Conservation (phyloP, 306 rosid species). For the Malus fusca region DNA sequence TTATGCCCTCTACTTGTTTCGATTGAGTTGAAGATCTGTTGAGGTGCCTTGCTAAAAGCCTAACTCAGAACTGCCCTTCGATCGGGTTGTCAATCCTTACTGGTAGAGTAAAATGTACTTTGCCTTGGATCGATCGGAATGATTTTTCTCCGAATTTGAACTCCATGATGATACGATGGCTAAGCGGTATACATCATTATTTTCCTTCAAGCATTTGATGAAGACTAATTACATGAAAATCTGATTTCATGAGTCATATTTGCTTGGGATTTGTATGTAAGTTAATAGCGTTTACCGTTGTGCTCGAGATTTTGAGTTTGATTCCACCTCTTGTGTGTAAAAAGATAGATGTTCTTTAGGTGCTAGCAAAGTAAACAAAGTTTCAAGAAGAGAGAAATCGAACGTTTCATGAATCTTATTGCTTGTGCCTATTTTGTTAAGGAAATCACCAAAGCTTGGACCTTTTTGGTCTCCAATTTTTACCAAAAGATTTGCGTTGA, state of each 20-base stretch:
- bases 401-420: too few species aligned
- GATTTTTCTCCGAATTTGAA: neutral
- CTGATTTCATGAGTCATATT: neutral
- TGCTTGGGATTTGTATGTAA: too few species aligned
- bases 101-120: neutral
- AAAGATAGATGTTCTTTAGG: too few species aligned
- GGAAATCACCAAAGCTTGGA: too few species aligned
- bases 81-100: neutral
- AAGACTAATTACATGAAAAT: neutral
- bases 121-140: neutral
- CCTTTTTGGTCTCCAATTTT: too few species aligned
- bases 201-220: too few species aligned
- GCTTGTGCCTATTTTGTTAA: accelerated
- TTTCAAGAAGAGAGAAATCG: too few species aligned
- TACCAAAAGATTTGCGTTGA: too few species aligned
- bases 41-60: neutral
- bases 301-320: too few species aligned
- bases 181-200: neutral
- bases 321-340: too few species aligned
- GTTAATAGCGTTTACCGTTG: too few species aligned
- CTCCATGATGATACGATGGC: neutral
- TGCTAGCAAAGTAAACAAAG: too few species aligned
- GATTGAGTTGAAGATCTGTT: neutral
- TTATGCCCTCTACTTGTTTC: neutral
- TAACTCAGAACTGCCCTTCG: neutral